These are phyloP conservation scores for Aureobasidium namibiae DNA, from an alignment of 2,329 filamentous ascomycete species.

Conservation along the genomic window DNA sequence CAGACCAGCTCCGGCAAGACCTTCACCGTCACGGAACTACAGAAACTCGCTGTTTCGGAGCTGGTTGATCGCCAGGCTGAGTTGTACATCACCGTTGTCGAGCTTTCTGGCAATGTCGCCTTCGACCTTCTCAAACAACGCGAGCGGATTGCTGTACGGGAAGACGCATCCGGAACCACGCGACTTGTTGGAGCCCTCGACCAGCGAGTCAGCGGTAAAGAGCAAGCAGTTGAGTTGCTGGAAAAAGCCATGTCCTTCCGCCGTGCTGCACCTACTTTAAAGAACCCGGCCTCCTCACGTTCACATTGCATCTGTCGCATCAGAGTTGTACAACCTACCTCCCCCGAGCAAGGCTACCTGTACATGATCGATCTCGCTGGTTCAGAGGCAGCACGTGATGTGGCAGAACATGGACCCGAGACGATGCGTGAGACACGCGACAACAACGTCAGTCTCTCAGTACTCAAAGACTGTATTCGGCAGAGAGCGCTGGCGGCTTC, in stretches of 20 bases:
- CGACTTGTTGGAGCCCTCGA: not conserved
- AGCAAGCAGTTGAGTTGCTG: not conserved
- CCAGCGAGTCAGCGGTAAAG: not conserved
- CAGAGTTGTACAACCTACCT: not conserved
- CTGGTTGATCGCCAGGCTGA: not conserved
- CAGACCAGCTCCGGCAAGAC: not conserved
- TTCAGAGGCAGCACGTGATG: not conserved
- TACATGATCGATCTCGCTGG: not conserved
- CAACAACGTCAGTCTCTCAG: not conserved
- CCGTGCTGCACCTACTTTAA: not conserved
- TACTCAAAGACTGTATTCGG: not conserved
- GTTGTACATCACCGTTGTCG: not conserved
- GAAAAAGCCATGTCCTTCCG: not conserved
- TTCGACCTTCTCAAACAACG: not conserved
- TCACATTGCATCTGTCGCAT: not conserved
- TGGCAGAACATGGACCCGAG: not conserved
- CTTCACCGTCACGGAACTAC: not conserved
- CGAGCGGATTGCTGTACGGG: not conserved
- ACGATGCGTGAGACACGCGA: not conserved
- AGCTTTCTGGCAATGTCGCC: not conserved
- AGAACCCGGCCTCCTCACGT: not conserved
- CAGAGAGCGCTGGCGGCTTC: not conserved
- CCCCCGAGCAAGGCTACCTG: not conserved
- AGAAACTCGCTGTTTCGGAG: not conserved
- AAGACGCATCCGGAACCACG: not conserved